Percentiles rank a stretch among this genome's conserved stretches.
Evolutionary conservation across 2,329 filamentous ascomycete genomes (phyloP).

Genomic region (Curvularia eragrostidis): DNA sequence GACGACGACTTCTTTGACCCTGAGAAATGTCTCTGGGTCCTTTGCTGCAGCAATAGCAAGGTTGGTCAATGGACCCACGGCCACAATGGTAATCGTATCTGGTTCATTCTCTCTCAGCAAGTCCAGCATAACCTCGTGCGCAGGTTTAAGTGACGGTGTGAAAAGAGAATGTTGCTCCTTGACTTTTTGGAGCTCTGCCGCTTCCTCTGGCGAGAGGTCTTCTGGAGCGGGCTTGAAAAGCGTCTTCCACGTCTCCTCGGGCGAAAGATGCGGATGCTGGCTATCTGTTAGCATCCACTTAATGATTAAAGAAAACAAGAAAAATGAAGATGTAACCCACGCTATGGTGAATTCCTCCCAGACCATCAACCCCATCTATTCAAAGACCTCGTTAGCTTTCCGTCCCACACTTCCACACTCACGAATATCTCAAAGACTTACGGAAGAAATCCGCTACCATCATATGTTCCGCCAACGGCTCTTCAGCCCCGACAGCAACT

Average conservation of each 20-base stretch:
- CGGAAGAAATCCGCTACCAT: slow-evolving; percentile 79
- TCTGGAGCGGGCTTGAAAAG: slow-evolving; percentile 51
- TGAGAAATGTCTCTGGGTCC: slow-evolving; percentile 87
- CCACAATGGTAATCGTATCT: slow-evolving; percentile 87
- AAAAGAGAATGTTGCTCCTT: slow-evolving; percentile 63
- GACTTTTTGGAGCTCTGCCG: slow-evolving; percentile 46
- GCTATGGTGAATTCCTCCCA: slow-evolving; percentile 58
- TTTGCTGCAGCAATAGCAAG: slow-evolving; percentile 85
- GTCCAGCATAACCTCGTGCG: slow-evolving; percentile 88
- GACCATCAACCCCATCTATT: slow-evolving; percentile 56
- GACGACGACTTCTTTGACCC: slow-evolving; percentile 87
- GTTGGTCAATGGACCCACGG: slow-evolving; percentile 92
- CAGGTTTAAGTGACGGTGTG: slow-evolving; percentile 73
- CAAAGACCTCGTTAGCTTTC: slow-evolving; percentile 10
- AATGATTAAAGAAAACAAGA: neutral
- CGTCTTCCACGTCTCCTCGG: slow-evolving; percentile 56
- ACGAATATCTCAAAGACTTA: slow-evolving; percentile 56
- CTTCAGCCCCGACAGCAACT: slow-evolving; percentile 84
- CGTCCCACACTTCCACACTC: too few species aligned
- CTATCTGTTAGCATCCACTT: slow-evolving; percentile 4
- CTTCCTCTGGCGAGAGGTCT: slow-evolving; percentile 42
- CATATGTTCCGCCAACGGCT: slow-evolving; percentile 82
- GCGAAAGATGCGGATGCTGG: slow-evolving; percentile 57
- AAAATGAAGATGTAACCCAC: slow-evolving; percentile 37
- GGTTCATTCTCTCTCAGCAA: slow-evolving; percentile 80